phyloP scores from a whole-genome alignment of 2,329 filamentous ascomycete genomes.

The Immersiporthe knoxdaviesiana region DNA sequence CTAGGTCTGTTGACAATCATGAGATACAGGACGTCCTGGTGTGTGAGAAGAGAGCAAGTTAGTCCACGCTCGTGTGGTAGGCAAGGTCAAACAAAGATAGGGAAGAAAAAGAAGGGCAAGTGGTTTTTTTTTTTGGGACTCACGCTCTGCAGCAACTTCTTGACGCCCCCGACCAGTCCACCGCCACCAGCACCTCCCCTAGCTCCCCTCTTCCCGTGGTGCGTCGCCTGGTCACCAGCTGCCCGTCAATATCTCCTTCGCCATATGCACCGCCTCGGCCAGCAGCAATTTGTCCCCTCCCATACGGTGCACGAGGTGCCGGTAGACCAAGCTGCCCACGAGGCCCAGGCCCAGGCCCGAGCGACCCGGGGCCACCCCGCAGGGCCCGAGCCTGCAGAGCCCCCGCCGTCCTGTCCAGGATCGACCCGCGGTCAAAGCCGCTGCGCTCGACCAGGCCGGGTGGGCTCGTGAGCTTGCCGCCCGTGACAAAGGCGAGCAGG shows the following conservation, averaged over 20 bases:
- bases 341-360: not conserved
- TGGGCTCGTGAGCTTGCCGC: constrained; percentile 21
- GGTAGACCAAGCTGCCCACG: not conserved
- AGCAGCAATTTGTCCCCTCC: not conserved
- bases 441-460: not conserved
- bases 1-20: constrained; percentile 28
- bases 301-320: not conserved
- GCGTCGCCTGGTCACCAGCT: not conserved
- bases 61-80: not conserved
- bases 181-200: not conserved
- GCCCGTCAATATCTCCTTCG: not conserved
- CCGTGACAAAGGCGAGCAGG: constrained; percentile 34
- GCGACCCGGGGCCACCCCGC: not conserved
- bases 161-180: constrained; percentile 18
- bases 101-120: not conserved
- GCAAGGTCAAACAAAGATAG: not conserved
- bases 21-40: constrained; percentile 29
- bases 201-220: not conserved
- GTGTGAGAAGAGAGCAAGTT: not conserved
- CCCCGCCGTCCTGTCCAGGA: not conserved
- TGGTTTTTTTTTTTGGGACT: not conserved
- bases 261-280: not conserved
- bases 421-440: constrained; percentile 7
- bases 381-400: not conserved
- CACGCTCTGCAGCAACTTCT: constrained; percentile 29